Base-by-base conservation (phyloP, 2,329 filamentous ascomycete species). In the Aspergillus uvarum region DNA sequence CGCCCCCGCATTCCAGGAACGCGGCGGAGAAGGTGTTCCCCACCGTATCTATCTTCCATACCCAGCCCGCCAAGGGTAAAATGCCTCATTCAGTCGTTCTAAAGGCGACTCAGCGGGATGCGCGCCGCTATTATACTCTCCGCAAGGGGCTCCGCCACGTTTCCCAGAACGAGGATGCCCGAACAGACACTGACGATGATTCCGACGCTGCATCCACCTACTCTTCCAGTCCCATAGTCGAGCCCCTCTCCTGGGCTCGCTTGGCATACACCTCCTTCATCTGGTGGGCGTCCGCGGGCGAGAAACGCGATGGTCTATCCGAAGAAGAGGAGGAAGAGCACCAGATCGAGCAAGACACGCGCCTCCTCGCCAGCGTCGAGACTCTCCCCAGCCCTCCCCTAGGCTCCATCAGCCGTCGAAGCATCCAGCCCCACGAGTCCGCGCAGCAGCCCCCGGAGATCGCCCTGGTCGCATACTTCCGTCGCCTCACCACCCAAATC, bases 101-200 rank as follows among this genome's bases (percentile, higher is more conserved):
- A 57, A 92, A 89, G 76, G 94, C 95, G 1, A 96, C 92, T 0
- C 94, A 97, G 72, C 88, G 95, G 47, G 95, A 99, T 74, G 83
- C 95, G 14, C 87, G 91, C 26, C 89, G 94, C 22, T 98, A 90
- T 76, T 83, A 84, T 51, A 82, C 87, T 19, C 82, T 96, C 11
- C 84, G 85, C 53, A 81, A 81, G 63, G 89, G 88, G 4, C 80
- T 96, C 10, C 72, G 67, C 29, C 73, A 71, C 51, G 64, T 74
- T 47, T 66, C 68, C 26, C 64, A 61, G 14, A 63, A 68, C 51
- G 59, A 65, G 26, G 56, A 66, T 42, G 61, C 65, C 44, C 56
- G 56, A 26, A 29, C 67, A 55, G 68, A 67, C 35, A 63, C 66
- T 5, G 68, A 76, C 54, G 74, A 76, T 44, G 75, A 78, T 52